Base-by-base conservation (phyloP, 1,284 basidiomycete genomes). In the Cerrena zonata region DNA sequence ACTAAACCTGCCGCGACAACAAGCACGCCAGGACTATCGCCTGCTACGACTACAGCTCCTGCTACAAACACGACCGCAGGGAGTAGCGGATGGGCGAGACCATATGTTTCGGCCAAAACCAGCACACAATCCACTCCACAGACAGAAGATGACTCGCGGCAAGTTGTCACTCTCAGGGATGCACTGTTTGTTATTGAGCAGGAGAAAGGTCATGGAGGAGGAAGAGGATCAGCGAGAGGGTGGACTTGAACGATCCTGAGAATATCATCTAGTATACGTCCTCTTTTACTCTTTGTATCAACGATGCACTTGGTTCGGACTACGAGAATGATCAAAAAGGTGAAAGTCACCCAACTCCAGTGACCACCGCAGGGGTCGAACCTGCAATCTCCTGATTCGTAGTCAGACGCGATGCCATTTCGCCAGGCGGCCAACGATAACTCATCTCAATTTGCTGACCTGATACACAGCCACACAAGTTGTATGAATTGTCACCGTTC, bases 341-440 rank as follows among this genome's bases (percentile, higher is more conserved):
- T n/a, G n/a, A n/a, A n/a, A n/a, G n/a, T n/a, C n/a, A n/a, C n/a
- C n/a, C n/a, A n/a, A n/a, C n/a, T n/a, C n/a, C n/a, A n/a, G n/a
- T 70, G 70, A 73, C 71, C 69, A 64, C 66, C 67, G 70, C 69
- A 73, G 69, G 69, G 69, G 64, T 73, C 70, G 71, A 73, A 73
- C 71, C 71, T 71, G 70, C 71, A 73, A 73, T 72, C 71, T 73
- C 71, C 70, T 73, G 71, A 73, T 73, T 76, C 80, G 80, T 83
- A 83, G 81, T 83, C 81, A 83, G 80, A 84, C 80, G 80, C 80
- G 80, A 82, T 83, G 79, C 80, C 82, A 84, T 83, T 84, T 82
- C 80, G 80, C 82, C 81, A 84, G 76, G 76, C 80, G 79, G 80
- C 79, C 80, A 27, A n/a, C n/a, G n/a, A n/a, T n/a, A n/a, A n/a